Percentiles rank a stretch among this genome's conserved stretches.
Conservation (phyloP, 768 basidiomycete genomes). For the Scleroderma bovista region DNA sequence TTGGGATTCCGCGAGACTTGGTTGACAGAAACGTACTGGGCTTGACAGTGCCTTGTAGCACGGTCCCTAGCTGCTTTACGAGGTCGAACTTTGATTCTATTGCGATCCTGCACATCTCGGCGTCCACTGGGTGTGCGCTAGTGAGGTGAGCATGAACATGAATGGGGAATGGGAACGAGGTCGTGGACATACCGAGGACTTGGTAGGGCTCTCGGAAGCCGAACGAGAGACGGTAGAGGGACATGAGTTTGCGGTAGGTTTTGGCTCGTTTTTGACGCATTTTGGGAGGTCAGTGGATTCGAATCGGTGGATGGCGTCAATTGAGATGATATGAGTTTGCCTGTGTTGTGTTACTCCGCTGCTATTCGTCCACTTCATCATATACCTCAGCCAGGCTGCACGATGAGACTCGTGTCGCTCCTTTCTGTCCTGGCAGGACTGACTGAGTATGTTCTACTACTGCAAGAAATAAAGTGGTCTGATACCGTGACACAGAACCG, state of each 20-base stretch:
- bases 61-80: constrained; percentile 9
- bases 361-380: too few relatives aligned
- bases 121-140: constrained; percentile 55
- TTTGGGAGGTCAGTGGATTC: too few relatives aligned
- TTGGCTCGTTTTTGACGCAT: constrained; percentile 98
- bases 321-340: too few relatives aligned
- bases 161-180: too few relatives aligned
- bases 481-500: neutral
- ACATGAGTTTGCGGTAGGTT: constrained; percentile 91
- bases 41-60: too few relatives aligned
- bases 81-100: constrained; percentile 43
- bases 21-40: too few relatives aligned
- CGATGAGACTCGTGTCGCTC: neutral
- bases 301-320: too few relatives aligned
- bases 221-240: constrained; percentile 79
- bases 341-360: too few relatives aligned
- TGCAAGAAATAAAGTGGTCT: neutral
- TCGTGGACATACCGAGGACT: constrained; percentile 52
- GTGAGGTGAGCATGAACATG: too few relatives aligned
- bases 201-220: constrained; percentile 72
- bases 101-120: constrained; percentile 72
- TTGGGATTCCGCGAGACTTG: too few relatives aligned
- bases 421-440: neutral
- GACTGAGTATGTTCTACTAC: neutral
- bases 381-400: neutral